Percentiles rank a stretch among this genome's conserved stretches.
Conservation (phyloP, 2,329 filamentous ascomycete species). For the Fusarium austroafricanum region DNA sequence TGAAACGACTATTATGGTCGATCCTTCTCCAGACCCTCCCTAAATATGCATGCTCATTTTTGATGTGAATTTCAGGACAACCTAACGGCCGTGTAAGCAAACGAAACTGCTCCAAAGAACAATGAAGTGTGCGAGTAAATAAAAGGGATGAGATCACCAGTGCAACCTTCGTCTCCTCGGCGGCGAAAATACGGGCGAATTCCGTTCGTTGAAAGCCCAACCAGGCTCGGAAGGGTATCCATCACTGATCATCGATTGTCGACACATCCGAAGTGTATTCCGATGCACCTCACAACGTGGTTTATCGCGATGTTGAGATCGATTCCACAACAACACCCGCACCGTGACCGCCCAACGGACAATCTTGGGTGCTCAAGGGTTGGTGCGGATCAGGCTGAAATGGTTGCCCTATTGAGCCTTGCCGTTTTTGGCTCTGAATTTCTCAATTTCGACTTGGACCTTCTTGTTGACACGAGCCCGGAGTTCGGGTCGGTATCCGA, state of each 20-base stretch:
- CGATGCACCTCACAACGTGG: background rate
- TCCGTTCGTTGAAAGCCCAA: background rate
- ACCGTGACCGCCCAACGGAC: background rate
- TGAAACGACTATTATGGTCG: slow-evolving; percentile 9
- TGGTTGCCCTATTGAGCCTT: slow-evolving; percentile 60
- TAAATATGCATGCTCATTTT: slow-evolving; percentile 32
- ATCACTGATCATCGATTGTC: background rate
- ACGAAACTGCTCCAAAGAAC: slow-evolving; percentile 22
- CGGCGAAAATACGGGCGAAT: background rate
- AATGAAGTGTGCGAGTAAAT: slow-evolving; percentile 31
- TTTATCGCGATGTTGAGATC: slow-evolving; percentile 11
- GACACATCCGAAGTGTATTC: background rate
- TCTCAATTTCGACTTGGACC: slow-evolving; percentile 80
- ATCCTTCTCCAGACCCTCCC: slow-evolving; percentile 19
- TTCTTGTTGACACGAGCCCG: slow-evolving; percentile 82
- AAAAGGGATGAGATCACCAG: slow-evolving; percentile 24
- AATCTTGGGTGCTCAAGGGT: slow-evolving; percentile 6
- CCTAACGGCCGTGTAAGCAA: slow-evolving; percentile 28
- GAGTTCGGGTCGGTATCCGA: slow-evolving; percentile 90
- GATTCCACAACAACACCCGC: background rate
- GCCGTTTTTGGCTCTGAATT: slow-evolving; percentile 69
- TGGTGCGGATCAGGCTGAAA: background rate
- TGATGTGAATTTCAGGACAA: slow-evolving; percentile 17
- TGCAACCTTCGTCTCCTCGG: slow-evolving; percentile 2
- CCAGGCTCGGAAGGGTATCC: background rate